Evolutionary conservation across 306 rosid genomes (phyloP).

Genomic region (Aeschynomene evenia): DNA sequence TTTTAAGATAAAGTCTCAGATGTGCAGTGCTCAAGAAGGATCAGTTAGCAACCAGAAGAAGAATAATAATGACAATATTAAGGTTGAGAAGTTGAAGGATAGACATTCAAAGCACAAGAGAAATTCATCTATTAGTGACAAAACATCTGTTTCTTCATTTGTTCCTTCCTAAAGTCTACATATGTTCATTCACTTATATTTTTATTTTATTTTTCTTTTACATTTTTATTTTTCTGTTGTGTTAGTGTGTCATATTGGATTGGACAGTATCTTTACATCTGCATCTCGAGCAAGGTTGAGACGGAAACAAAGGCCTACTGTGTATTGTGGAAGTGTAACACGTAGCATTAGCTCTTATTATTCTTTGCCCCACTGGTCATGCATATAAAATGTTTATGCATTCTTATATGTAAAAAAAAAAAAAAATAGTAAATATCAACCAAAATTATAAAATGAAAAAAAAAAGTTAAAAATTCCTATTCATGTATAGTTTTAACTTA

Average conservation of each 20-base stretch:
- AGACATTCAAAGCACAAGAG: constrained; percentile 70
- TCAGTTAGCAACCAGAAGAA: constrained; percentile 69
- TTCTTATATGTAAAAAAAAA: no score
- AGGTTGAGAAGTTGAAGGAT: constrained; percentile 75
- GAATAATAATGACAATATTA: constrained; percentile 39
- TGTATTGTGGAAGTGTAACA: constrained; percentile 36
- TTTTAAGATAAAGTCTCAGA: constrained; percentile 86
- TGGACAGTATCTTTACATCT: constrained; percentile 33
- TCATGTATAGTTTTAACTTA: no score
- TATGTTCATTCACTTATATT: constrained; percentile 18
- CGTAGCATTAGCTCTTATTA: constrained; percentile 28
- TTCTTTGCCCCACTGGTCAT: constrained; percentile 24
- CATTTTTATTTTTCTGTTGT: not conserved
- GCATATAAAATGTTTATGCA: constrained; percentile 26
- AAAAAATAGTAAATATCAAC: no score
- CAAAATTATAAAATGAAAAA: no score
- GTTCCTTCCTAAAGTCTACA: constrained; percentile 8
- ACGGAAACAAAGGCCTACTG: constrained; percentile 31
- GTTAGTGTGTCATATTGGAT: constrained; percentile 24
- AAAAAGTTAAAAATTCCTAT: no score
- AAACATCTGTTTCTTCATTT: constrained; percentile 34
- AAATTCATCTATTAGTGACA: constrained; percentile 52
- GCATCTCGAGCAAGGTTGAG: constrained; percentile 34
- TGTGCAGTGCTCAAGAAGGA: constrained; percentile 98
- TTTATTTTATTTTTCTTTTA: not conserved